Evolutionary conservation across 1,284 basidiomycete genomes (phyloP).

Genomic region (Marasmius oreades): DNA sequence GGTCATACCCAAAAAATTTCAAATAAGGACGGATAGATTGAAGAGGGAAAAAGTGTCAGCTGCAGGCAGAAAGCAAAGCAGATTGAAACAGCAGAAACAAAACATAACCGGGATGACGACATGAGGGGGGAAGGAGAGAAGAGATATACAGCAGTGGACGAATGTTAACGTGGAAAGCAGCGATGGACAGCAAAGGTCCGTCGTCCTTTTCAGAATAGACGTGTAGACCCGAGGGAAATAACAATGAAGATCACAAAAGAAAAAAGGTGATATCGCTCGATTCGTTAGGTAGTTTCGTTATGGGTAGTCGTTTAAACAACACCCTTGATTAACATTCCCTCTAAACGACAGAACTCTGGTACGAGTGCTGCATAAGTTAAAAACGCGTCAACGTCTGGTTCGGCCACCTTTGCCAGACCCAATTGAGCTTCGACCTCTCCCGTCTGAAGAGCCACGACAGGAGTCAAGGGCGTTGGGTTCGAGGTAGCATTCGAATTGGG

Average conservation of each 20-base stretch:
- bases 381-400: constrained; percentile 78
- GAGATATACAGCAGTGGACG: too few relatives aligned
- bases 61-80: too few relatives aligned
- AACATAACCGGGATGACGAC: too few relatives aligned
- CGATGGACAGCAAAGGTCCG: too few relatives aligned
- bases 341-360: constrained; percentile 75
- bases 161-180: too few relatives aligned
- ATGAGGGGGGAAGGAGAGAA: too few relatives aligned
- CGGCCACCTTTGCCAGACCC: constrained; percentile 76
- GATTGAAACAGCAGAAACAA: too few relatives aligned
- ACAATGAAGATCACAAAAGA: neutral
- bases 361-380: constrained; percentile 80
- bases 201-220: too few relatives aligned
- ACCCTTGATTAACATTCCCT: constrained; percentile 68
- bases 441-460: constrained; percentile 66
- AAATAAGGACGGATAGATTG: too few relatives aligned
- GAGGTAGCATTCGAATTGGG: constrained; percentile 26
- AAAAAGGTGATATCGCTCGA: neutral
- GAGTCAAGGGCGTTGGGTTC: constrained; percentile 56
- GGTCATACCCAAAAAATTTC: too few relatives aligned
- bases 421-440: constrained; percentile 67
- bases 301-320: constrained; percentile 29
- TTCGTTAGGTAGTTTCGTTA: neutral
- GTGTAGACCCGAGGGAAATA: neutral
- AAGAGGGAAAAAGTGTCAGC: too few relatives aligned